Conservation (phyloP, 306 rosid species). For the Vigna trinervia region DNA sequence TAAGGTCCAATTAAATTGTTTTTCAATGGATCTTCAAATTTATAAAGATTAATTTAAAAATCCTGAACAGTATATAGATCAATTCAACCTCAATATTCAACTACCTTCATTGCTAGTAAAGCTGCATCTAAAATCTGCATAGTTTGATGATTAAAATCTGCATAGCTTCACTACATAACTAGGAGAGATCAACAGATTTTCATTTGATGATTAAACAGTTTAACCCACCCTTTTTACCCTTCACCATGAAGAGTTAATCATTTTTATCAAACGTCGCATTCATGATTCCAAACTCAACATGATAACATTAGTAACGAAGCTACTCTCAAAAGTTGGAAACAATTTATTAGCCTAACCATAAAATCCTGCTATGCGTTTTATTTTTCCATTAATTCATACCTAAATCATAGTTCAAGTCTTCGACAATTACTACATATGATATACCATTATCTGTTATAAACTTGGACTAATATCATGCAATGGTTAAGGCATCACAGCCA, state of each 20-base stretch:
- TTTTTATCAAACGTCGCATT: neutral
- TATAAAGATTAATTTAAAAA: neutral
- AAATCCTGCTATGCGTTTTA: neutral
- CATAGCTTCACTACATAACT: neutral
- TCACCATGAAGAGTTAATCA: neutral
- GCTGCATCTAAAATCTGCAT: conserved; percentile 15
- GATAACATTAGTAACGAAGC: neutral
- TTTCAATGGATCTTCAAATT: neutral
- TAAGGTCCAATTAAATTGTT: neutral
- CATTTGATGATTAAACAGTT: conserved; percentile 5
- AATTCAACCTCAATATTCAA: conserved; percentile 3
- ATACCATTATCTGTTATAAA: conserved; percentile 32
- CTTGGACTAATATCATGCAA: conserved; percentile 19
- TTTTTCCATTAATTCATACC: neutral
- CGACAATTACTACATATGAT: conserved; percentile 15
- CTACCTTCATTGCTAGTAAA: neutral
- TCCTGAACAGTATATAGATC: neutral
- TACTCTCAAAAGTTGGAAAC: neutral
- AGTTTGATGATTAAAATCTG: neutral
- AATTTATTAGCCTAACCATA: conserved; percentile 29
- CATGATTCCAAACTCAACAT: neutral
- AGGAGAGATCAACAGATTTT: neutral
- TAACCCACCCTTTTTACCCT: neutral
- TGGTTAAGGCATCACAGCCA: conserved; percentile 8
- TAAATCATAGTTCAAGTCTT: neutral